Percentiles rank a stretch among this genome's conserved stretches.
Conservation (phyloP, 2,329 filamentous ascomycete genomes). For the Rachicladosporium sp. region DNA sequence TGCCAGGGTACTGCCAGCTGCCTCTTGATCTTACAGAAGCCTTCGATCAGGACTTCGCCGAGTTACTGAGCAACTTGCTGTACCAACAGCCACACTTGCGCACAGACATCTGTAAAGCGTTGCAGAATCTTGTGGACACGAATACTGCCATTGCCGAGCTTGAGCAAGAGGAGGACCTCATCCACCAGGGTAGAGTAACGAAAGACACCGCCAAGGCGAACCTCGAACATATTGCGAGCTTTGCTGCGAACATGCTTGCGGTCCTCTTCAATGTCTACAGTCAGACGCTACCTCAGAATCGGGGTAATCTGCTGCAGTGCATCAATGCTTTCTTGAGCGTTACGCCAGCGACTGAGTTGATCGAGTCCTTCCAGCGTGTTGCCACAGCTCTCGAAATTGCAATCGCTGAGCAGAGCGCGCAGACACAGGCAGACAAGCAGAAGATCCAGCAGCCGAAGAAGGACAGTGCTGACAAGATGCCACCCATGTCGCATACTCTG, state of each 20-base stretch:
- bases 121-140: constrained; percentile 82
- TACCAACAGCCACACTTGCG: constrained; percentile 86
- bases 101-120: constrained; percentile 71
- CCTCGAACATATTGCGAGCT: constrained; percentile 63
- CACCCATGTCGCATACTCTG: constrained; percentile 82
- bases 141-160: constrained; percentile 69
- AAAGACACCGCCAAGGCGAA: constrained; percentile 67
- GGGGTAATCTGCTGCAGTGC: constrained; percentile 81
- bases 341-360: constrained; percentile 49
- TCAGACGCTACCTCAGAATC: constrained; percentile 82
- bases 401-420: constrained; percentile 45
- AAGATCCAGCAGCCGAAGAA: constrained; percentile 34
- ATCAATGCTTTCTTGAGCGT: constrained; percentile 93
- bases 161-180: constrained; percentile 56
- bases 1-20: constrained; percentile 90
- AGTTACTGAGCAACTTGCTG: constrained; percentile 78
- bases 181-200: constrained; percentile 66
- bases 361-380: constrained; percentile 79
- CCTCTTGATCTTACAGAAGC: constrained; percentile 56
- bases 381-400: constrained; percentile 69
- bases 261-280: constrained; percentile 99
- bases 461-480: constrained; percentile 58
- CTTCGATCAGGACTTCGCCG: constrained; percentile 81
- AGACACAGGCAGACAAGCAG: constrained; percentile 52
- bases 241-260: constrained; percentile 79